Percentiles rank a stretch among this genome's conserved stretches.
phyloP scores from a whole-genome alignment of 495 filamentous ascomycete species.

The Paragyromitra xinjiangensis region DNA sequence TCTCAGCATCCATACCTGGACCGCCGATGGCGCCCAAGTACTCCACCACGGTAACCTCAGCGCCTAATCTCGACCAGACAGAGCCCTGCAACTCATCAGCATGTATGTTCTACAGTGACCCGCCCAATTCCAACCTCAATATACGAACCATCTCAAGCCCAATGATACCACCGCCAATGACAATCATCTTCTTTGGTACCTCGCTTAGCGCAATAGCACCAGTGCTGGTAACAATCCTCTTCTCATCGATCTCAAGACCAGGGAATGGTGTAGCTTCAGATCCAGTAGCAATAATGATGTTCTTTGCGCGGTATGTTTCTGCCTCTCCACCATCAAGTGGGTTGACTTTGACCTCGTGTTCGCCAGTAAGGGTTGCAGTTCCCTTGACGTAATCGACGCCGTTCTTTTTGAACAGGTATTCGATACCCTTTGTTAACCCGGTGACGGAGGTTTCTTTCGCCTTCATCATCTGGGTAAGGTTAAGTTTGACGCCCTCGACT shows the following conservation, averaged over 20 bases:
- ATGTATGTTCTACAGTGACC: slow-evolving; percentile 3
- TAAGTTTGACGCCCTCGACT: slow-evolving; percentile 95
- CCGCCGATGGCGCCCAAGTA: slow-evolving; percentile 96
- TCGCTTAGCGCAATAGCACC: slow-evolving; percentile 87
- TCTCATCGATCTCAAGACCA: slow-evolving; percentile 93
- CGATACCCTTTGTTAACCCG: slow-evolving; percentile 93
- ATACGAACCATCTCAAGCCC: slow-evolving; percentile 89
- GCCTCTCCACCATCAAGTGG: slow-evolving; percentile 88
- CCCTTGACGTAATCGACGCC: slow-evolving; percentile 96
- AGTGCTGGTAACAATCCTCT: slow-evolving; percentile 94
- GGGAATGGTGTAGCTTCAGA: slow-evolving; percentile 95
- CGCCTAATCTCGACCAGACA: slow-evolving; percentile 91
- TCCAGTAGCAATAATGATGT: slow-evolving; percentile 96
- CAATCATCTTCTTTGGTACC: slow-evolving; percentile 96
- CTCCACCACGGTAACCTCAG: slow-evolving; percentile 96
- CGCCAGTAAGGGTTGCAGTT: slow-evolving; percentile 82
- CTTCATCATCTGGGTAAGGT: slow-evolving; percentile 95
- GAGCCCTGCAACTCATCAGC: slow-evolving; percentile 70
- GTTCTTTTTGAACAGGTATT: slow-evolving; percentile 99
- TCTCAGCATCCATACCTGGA: slow-evolving; percentile 95
- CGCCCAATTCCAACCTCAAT: neutral
- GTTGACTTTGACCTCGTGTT: slow-evolving; percentile 90
- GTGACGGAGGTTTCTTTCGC: slow-evolving; percentile 92
- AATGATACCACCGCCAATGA: slow-evolving; percentile 98
- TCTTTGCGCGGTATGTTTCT: slow-evolving; percentile 82